Evolutionary conservation across 768 basidiomycete species (phyloP).

Genomic region (Lyophyllum semitale): DNA sequence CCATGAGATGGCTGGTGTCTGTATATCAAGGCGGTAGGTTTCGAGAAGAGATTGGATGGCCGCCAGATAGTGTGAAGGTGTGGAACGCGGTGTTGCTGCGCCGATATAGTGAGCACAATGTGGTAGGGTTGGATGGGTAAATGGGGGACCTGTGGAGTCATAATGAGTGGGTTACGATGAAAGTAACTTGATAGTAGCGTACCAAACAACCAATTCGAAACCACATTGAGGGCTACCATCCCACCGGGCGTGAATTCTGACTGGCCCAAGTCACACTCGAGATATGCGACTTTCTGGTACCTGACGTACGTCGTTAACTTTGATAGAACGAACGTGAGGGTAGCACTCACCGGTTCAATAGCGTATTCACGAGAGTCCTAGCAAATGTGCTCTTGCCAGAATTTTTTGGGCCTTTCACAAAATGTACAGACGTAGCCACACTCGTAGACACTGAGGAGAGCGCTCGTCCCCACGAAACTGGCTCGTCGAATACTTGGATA

Average conservation of each 20-base stretch:
- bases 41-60: constrained; percentile 68
- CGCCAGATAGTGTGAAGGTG: constrained; percentile 75
- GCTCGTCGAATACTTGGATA: constrained; percentile 36
- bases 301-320: constrained; percentile 34
- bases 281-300: constrained; percentile 80
- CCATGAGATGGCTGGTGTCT: constrained; percentile 36
- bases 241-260: constrained; percentile 91
- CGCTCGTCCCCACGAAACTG: constrained; percentile 39
- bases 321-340: neutral
- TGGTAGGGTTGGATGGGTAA: constrained; percentile 79
- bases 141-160: constrained; percentile 69
- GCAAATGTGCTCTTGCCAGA: constrained; percentile 91
- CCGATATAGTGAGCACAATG: constrained; percentile 82
- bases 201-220: constrained; percentile 77
- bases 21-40: constrained; percentile 69
- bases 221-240: constrained; percentile 75
- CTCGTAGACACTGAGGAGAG: constrained; percentile 23
- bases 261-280: constrained; percentile 94
- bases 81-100: constrained; percentile 71
- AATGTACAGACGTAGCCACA: constrained; percentile 36
- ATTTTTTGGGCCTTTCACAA: constrained; percentile 86
- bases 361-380: constrained; percentile 66
- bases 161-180: neutral
- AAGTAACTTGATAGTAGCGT: constrained; percentile 3
- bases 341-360: constrained; percentile 55